A percentile compares a stretch with the other conserved stretches of the same genome.
Conservation (phyloP, 2,329 filamentous ascomycete species). For the Sporothrix euskadiensis region DNA sequence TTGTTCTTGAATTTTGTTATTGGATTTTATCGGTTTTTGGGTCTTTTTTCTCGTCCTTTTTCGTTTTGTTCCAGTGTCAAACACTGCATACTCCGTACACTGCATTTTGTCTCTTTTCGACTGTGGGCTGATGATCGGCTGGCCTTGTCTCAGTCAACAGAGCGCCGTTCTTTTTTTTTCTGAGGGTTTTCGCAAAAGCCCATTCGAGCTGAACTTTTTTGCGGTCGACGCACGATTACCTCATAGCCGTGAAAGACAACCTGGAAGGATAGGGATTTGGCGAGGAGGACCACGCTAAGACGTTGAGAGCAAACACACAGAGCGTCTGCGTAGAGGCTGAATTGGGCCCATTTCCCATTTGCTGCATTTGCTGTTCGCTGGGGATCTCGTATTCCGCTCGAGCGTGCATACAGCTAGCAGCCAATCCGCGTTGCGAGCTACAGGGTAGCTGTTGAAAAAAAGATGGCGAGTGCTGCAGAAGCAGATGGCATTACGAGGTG, state of each 20-base stretch:
- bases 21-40: slow-evolving; percentile 2
- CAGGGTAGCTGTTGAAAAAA: slow-evolving; percentile 13
- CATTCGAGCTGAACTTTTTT: slow-evolving; percentile 2
- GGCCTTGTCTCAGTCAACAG: not conserved
- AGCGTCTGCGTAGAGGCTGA: not conserved
- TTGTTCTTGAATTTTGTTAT: not conserved
- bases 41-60: not conserved
- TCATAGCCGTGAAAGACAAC: slow-evolving; percentile 18
- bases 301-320: not conserved
- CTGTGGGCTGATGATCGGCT: not conserved
- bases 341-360: not conserved
- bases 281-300: not conserved
- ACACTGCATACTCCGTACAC: no score
- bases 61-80: not conserved
- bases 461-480: not conserved
- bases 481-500: slow-evolving; percentile 13
- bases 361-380: not conserved
- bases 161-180: slow-evolving; percentile 5
- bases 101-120: not conserved
- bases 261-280: not conserved
- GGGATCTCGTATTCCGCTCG: slow-evolving; percentile 27
- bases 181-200: not conserved
- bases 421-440: slow-evolving; percentile 25
- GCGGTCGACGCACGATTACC: slow-evolving; percentile 24
- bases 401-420: slow-evolving; percentile 23